Evolutionary conservation across 192 early-diverging fungal species (phyloP), one percentile per base, ranked within the genome.

Genomic region (Linnemannia exigua): DNA sequence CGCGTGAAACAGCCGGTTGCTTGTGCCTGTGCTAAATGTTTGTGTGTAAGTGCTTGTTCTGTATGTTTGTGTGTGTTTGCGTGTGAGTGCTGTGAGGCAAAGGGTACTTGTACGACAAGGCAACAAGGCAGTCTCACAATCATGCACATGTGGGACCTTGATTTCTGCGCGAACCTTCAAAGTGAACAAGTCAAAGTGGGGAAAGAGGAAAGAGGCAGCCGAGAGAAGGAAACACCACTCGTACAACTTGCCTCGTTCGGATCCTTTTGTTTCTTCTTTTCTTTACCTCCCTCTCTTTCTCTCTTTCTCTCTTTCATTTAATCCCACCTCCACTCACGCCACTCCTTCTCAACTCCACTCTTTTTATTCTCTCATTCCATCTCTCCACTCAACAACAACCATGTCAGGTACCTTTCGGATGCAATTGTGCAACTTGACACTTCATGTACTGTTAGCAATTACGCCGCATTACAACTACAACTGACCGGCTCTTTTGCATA

Each of bases 181-280:
- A 63, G 58, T 63, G 58, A 63, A 63, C 58, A 63, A n/a, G n/a
- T n/a, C n/a, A n/a, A 63, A 63, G 58, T 63, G 58, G 58, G 58
- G 22, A 31, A 61, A 48, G 5, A 71, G 47, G 15, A 48, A 71
- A 70, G 22, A 44, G n/a, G 41, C 36, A 46, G 33, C 36, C 67
- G 67, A 41, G 38, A 36, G 1, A 38, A n/a, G 38, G 67, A 22
- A 37, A 41, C 36, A 69, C 33, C 36, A 38, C 3, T 7, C 14
- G 31, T 14, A 37, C 15, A 68, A 17, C 19, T 16, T 16, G 28
- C 51, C 22, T 52, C 6, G 35, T 36, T 50, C 28, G 47, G 31
- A 31, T 76, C 61, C 38, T 66, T 67, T 66, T 67, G 12, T 38
- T 38, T 63, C 38, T 36, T 44, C 37, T 12, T 38, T 38, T 20